phyloP scores from a whole-genome alignment of 1,284 basidiomycete genomes.

The Ganoderma sp. region DNA sequence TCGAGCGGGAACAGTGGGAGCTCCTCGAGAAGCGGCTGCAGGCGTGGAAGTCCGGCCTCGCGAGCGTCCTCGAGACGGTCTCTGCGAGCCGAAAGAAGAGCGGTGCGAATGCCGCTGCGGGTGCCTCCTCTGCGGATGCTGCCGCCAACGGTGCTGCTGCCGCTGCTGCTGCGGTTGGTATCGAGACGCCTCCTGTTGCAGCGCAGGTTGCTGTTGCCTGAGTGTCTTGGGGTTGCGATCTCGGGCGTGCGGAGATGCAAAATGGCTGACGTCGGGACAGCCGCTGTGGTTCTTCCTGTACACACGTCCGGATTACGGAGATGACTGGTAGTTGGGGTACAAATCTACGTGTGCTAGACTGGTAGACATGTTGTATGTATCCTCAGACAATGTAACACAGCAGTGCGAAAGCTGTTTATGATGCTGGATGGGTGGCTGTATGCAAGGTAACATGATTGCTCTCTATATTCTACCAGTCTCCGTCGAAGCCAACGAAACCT shows the following conservation, averaged over 20 bases:
- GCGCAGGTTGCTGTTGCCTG: conserved; percentile 36
- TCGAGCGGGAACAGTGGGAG: conserved; percentile 84
- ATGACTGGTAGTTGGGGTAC: conserved; percentile 2
- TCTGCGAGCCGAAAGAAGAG: conserved; percentile 59
- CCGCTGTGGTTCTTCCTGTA: conserved; percentile 5
- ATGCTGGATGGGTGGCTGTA: conserved; percentile 6
- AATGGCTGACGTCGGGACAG: neutral
- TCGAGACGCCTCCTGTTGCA: conserved; percentile 33
- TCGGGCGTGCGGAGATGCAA: neutral
- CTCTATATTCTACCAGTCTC: conserved; percentile 63
- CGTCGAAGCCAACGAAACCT: conserved; percentile 85
- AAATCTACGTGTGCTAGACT: conserved; percentile 25
- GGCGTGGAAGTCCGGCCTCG: conserved; percentile 81
- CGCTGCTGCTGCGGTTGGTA: conserved; percentile 18
- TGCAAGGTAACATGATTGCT: neutral
- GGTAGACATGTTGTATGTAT: conserved; percentile 31
- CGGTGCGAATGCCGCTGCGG: conserved; percentile 14
- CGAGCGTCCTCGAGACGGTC: conserved; percentile 72
- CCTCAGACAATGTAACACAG: conserved; percentile 25
- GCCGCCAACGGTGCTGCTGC: conserved; percentile 6
- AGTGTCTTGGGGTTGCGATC: neutral
- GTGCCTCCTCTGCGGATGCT: neutral
- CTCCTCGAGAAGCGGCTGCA: conserved; percentile 78
- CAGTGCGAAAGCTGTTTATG: conserved; percentile 23
- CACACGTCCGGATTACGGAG: conserved; percentile 4